Evolutionary conservation across 805 yeast species (phyloP), one percentile per base, ranked within the genome.

Genomic region (Saccharomycopsis amapae): DNA sequence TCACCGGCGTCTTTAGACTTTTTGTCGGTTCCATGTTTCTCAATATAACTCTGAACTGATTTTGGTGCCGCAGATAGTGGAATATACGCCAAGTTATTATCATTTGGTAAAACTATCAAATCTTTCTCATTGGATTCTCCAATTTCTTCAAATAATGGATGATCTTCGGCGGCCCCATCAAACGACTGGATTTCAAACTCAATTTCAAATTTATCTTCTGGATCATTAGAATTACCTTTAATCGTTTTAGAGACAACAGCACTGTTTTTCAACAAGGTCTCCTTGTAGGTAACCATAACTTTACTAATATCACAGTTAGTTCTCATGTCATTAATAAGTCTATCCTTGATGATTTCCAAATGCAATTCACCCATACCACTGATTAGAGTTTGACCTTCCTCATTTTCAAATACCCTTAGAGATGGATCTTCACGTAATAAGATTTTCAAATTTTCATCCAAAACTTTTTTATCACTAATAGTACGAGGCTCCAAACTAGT

Each of bases 301-400:
- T 81, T 80, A 38, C 96, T 88, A 33, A 87, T 71, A 26, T 79
- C 80, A 1, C 85, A 83, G 46, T 81, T 78, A 2, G 95, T 96
- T 60, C 82, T 81, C 72, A 88, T 71, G 48, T 87, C 95, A 36
- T 75, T 75, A n/a, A 85, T 64, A 35, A 88, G 70, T 45, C 97
- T 70, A 56, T 86, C 93, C 40, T 71, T 72, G 1, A 93, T 84
- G 53, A 93, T 88, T 55, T 93, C 97, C 41, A 93, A 69, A 64
- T 93, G 98, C 40, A 93, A 69, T 58, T 93, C 97, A 34, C 98
- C 98, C 97, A 90, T 90, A 26, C 98, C 98, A 17, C 95, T 80
- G 25, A 93, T 63, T 23, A 89, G 74, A 2, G 89, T 80, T 64
- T 93, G 97, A 5, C 93, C 95, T 55, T 90, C 97, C 49, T 86